Evolutionary conservation across 768 basidiomycete species (phyloP), one percentile per base, ranked within the genome.

Genomic region (Candolleomyces eurysporus): DNA sequence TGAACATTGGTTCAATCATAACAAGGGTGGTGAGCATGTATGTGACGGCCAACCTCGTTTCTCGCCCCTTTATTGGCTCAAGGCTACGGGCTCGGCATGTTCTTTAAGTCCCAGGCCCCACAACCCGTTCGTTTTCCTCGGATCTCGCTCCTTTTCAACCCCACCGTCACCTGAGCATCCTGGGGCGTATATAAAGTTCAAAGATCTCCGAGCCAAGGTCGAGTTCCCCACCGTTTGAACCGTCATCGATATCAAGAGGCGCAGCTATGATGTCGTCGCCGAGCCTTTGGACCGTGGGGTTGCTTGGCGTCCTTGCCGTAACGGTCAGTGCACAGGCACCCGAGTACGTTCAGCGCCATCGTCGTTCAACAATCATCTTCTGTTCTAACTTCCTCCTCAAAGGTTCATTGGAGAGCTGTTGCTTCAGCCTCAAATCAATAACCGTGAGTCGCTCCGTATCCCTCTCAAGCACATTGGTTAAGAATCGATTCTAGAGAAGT

Each of bases 341-440:
- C 8, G 61, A 61, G 61, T 61, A 43, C 4, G 61, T 57, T 50
- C 16, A 6, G 11, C 26, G 13, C 53, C 10, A 32, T n/a, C 53
- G 7, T n/a, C 53, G 7, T 39, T 46, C 22, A 9, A 16, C 22
- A 26, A 4, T 36, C 32, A 19, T 32, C 7, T 5, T 40, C 45
- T 17, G 42, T 22, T 53, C 8, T 16, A 13, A 21, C 48, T 58
- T 26, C 42, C 45, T 8, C 13, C 60, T 26, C n/a, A 46, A 56
- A 83, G 82, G 6, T 81, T 74, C 67, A 68, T 64, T 19, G 82
- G 82, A 11, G 70, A 72, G 50, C 69, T 84, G 8, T 73, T 81
- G 45, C 67, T 84, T 42, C 72, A 83, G 61, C 79, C 82, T 8
- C 77, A 75, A 43, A 64, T 77, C 48, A 79, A 77, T 60, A 72